These are phyloP conservation scores for Alloteropsis angusta DNA, from an alignment of 202 grass and related monocot genomes.

Conservation along the genomic window DNA sequence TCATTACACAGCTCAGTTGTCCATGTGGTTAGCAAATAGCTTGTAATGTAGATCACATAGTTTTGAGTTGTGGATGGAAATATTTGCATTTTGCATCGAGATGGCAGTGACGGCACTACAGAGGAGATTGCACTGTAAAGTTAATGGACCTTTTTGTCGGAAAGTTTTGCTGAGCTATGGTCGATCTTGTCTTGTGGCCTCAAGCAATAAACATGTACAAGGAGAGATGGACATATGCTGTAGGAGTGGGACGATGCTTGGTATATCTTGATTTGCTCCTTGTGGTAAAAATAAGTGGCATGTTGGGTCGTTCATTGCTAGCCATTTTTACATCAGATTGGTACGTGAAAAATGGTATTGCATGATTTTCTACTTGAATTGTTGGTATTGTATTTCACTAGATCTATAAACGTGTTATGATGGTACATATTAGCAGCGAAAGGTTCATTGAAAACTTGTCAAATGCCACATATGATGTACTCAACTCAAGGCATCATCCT, in stretches of 20 bases:
- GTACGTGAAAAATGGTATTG: not conserved
- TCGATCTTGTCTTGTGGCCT: not conserved
- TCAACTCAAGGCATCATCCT: not conserved
- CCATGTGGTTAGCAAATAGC: conserved; percentile 5
- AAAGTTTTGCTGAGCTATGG: not conserved
- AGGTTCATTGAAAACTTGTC: not conserved
- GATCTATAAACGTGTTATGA: not conserved
- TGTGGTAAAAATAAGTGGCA: not conserved
- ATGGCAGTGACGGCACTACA: conserved; percentile 3
- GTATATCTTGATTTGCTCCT: not conserved
- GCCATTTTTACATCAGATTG: not conserved
- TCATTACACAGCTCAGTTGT: conserved; percentile 25
- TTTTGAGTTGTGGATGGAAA: conserved; percentile 26
- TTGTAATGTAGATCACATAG: conserved; percentile 28
- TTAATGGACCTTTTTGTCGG: conserved; percentile 11
- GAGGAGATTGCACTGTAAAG: conserved; percentile 38
- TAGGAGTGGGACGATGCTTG: not conserved
- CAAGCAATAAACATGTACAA: conserved; percentile 22
- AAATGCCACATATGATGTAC: not conserved
- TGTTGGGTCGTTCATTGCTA: not conserved
- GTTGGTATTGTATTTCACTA: not conserved
- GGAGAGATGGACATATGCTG: not conserved
- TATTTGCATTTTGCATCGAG: conserved; percentile 31
- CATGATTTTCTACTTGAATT: not conserved
- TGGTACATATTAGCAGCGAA: not conserved